Conservation (phyloP, 2,329 filamentous ascomycete genomes). For the Pleoardoris graminearum region DNA sequence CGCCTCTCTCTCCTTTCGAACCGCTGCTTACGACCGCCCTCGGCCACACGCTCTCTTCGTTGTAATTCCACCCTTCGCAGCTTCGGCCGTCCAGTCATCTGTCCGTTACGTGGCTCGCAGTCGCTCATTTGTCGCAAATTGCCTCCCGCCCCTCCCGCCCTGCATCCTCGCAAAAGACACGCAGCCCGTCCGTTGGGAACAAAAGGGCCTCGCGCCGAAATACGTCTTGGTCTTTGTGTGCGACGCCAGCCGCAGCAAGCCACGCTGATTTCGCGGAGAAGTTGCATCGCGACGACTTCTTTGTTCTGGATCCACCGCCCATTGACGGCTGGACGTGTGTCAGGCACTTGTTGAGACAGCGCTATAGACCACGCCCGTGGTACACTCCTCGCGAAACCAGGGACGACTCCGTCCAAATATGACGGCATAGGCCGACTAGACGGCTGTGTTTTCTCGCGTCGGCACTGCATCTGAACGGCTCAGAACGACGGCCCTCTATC, state of each 20-base stretch:
- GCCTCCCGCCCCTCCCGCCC: background rate
- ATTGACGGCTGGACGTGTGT: conserved; percentile 22
- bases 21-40: conserved; percentile 21
- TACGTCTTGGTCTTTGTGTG: conserved; percentile 20
- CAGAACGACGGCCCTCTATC: conserved; percentile 26
- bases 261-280: background rate
- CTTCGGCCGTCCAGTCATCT: conserved; percentile 12
- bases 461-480: conserved; percentile 27
- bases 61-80: conserved; percentile 28
- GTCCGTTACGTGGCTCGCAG: conserved; percentile 13
- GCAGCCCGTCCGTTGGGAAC: conserved; percentile 27
- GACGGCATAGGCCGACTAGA: conserved; percentile 38
- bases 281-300: conserved; percentile 8
- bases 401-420: conserved; percentile 36
- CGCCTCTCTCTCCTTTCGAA: conserved; percentile 15
- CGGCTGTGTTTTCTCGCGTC: conserved; percentile 27
- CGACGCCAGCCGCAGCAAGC: conserved; percentile 8
- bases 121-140: conserved; percentile 30
- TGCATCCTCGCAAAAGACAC: too few species aligned
- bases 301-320: conserved; percentile 12
- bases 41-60: conserved; percentile 42
- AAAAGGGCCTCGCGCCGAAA: conserved; percentile 18
- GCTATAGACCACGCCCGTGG: conserved; percentile 23
- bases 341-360: conserved; percentile 18
- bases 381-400: conserved; percentile 22